Conservation (phyloP, 371 early-diverging fungal species). For the Globomyces sp. region DNA sequence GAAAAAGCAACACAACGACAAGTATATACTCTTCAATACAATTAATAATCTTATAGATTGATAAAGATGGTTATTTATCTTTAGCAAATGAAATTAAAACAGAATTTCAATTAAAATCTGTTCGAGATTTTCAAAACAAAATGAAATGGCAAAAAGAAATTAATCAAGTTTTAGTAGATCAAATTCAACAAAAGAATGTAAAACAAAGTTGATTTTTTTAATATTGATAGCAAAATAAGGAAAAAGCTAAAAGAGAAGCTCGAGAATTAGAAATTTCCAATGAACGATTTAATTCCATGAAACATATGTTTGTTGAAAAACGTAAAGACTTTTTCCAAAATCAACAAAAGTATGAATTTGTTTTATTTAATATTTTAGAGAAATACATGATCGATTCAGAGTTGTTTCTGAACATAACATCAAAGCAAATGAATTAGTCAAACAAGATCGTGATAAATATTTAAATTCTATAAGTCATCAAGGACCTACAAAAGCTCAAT, state of each 20-base stretch:
- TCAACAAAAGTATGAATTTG: background rate
- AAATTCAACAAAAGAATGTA: constrained; percentile 9
- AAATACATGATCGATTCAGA: background rate
- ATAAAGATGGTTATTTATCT: background rate
- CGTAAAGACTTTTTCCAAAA: constrained; percentile 18
- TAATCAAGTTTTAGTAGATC: background rate
- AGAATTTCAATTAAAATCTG: constrained; percentile 16
- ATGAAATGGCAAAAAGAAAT: constrained; percentile 3
- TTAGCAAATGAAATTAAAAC: background rate
- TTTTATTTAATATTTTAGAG: background rate
- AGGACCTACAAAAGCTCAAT: background rate
- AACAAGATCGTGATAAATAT: background rate
- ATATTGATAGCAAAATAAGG: constrained; percentile 41
- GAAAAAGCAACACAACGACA: background rate
- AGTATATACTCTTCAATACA: background rate
- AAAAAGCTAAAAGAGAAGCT: constrained; percentile 61
- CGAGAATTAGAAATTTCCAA: constrained; percentile 56
- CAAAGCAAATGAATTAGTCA: background rate
- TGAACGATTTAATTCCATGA: constrained; percentile 55
- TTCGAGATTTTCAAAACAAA: background rate
- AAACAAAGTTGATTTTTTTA: too few relatives aligned
- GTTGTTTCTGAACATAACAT: constrained; percentile 4
- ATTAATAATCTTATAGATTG: background rate
- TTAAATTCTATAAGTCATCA: background rate
- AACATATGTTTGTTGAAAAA: constrained; percentile 29